Conservation (phyloP, 148 eudicot species). For the Vaccinium myrtillus region DNA sequence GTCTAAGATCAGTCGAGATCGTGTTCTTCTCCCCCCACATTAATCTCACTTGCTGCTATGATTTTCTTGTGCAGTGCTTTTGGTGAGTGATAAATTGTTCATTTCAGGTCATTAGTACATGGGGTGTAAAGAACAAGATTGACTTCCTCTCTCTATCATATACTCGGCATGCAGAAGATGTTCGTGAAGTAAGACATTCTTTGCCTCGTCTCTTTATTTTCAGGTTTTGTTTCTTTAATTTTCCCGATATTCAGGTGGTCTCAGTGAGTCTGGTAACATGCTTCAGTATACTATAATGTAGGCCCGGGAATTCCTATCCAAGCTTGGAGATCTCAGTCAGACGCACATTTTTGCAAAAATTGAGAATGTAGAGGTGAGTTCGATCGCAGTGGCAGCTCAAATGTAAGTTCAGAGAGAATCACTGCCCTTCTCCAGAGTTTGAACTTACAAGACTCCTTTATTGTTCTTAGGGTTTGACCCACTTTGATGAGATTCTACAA, state of each 20-base stretch:
- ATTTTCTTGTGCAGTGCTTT: conserved; percentile 7
- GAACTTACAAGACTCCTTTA: background rate
- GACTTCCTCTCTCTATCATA: conserved; percentile 88
- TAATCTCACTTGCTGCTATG: background rate
- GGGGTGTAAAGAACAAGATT: conserved; percentile 92
- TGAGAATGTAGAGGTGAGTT: conserved; percentile 81
- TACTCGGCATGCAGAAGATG: conserved; percentile 95
- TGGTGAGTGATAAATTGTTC: conserved; percentile 10
- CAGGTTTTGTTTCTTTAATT: background rate
- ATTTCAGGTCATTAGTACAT: conserved; percentile 72
- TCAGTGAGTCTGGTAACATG: background rate
- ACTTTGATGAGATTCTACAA: conserved; percentile 92
- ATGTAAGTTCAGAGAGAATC: background rate
- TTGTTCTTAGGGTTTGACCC: conserved; percentile 65
- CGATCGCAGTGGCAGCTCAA: background rate
- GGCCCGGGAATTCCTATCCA: conserved; percentile 78
- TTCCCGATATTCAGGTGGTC: background rate
- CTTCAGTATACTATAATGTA: conserved; percentile 22
- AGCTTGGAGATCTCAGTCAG: conserved; percentile 77
- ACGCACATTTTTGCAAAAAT: conserved; percentile 93
- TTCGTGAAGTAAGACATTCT: conserved; percentile 65
- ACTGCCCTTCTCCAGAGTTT: too few species aligned
- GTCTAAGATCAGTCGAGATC: background rate
- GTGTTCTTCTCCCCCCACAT: background rate
- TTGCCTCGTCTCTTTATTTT: background rate